Conservation (phyloP, 192 early-diverging fungal genomes). For the Glomus cerebriforme region DNA sequence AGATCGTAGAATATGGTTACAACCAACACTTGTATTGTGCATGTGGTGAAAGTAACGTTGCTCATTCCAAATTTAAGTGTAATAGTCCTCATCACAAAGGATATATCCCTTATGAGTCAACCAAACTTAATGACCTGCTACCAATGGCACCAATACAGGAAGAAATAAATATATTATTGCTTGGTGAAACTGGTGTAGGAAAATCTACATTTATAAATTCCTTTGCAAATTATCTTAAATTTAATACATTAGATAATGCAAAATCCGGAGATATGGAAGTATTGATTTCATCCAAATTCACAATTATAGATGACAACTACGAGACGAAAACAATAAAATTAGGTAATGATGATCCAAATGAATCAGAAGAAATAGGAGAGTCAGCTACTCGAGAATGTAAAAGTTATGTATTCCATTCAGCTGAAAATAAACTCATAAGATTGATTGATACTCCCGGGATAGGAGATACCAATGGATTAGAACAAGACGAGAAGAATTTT, state of each 20-base stretch:
- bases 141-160: neutral
- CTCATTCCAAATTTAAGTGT: no score
- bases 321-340: constrained; percentile 23
- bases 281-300: constrained; percentile 34
- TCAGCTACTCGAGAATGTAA: constrained; percentile 29
- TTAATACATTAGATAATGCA: constrained; percentile 31
- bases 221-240: constrained; percentile 40
- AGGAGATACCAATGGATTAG: constrained; percentile 32
- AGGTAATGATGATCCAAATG: constrained; percentile 24
- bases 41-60: no score
- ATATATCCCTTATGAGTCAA: no score
- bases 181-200: constrained; percentile 32
- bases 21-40: no score
- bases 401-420: constrained; percentile 33
- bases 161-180: constrained; percentile 4
- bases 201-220: constrained; percentile 43
- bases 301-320: constrained; percentile 7
- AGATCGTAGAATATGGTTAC: no score
- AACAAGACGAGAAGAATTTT: constrained; percentile 36
- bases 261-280: constrained; percentile 14
- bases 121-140: no score
- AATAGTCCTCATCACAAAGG: no score
- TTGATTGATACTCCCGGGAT: constrained; percentile 40
- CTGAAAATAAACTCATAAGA: constrained; percentile 28
- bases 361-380: neutral